Evolutionary conservation across 1,139 yeast genomes (phyloP).

Genomic region (Sugiyamaella paludigena): DNA sequence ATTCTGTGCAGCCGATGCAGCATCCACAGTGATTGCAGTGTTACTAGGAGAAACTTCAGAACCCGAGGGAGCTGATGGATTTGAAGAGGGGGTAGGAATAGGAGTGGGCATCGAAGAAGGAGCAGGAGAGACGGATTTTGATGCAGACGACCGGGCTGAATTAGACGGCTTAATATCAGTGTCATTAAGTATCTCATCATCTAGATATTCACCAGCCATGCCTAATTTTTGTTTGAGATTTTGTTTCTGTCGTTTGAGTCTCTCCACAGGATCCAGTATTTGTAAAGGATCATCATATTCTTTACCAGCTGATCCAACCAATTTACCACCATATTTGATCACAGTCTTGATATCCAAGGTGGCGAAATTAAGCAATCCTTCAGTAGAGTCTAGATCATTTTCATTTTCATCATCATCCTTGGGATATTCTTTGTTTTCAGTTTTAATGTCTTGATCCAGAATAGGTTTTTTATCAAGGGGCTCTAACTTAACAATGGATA

Average conservation of each 20-base stretch:
- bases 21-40: conserved; percentile 20
- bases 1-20: conserved; percentile 40
- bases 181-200: conserved; percentile 37
- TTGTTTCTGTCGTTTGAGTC: conserved; percentile 42
- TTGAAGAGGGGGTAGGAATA: conserved; percentile 22
- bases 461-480: too few species aligned
- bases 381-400: conserved; percentile 21
- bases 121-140: conserved; percentile 21
- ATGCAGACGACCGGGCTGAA: conserved; percentile 16
- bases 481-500: too few species aligned
- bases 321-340: conserved; percentile 63
- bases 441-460: conserved; percentile 9
- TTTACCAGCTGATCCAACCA: conserved; percentile 66
- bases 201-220: conserved; percentile 44
- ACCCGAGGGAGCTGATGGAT: conserved; percentile 17
- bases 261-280: conserved; percentile 42
- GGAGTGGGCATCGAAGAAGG: conserved; percentile 18
- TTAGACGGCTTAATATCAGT: conserved; percentile 31
- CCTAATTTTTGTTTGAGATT: conserved; percentile 44
- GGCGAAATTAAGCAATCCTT: conserved; percentile 51
- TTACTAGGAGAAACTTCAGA: conserved; percentile 22
- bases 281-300: conserved; percentile 43
- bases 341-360: conserved; percentile 65
- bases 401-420: conserved; percentile 2
- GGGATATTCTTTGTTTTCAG: conserved; percentile 24